Percentiles rank a stretch among this genome's conserved stretches.
Conservation (phyloP, 768 basidiomycete species). For the Suillus tomentosus region DNA sequence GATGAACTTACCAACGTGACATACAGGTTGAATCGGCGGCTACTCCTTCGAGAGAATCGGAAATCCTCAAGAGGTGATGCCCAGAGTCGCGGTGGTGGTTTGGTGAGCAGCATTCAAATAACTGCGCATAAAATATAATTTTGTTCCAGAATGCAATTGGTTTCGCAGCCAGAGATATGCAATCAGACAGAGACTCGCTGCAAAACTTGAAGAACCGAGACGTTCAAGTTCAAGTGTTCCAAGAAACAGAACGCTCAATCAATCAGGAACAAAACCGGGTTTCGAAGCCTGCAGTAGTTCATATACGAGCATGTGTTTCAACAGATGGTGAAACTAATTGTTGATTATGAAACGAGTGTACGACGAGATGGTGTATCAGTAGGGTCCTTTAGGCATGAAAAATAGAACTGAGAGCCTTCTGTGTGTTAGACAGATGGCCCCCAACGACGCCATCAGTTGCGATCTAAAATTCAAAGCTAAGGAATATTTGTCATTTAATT, state of each 20-base stretch:
- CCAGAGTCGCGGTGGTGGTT: not conserved
- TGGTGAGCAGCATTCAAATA: not conserved
- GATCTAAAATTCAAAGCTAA: not conserved
- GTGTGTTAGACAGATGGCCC: slow-evolving; percentile 14
- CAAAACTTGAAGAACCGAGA: not conserved
- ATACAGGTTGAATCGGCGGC: not conserved
- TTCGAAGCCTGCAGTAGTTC: not conserved
- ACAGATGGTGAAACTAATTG: too few relatives aligned
- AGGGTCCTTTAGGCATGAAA: too few relatives aligned
- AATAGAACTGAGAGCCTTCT: too few relatives aligned
- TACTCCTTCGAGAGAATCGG: not conserved
- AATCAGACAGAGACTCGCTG: not conserved
- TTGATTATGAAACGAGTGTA: not conserved
- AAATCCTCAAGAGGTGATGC: not conserved
- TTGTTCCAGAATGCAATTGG: not conserved
- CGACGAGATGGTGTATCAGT: not conserved
- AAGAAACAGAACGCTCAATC: not conserved
- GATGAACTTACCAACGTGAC: not conserved
- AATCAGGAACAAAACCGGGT: not conserved
- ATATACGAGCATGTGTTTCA: not conserved
- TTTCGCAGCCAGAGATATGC: not conserved
- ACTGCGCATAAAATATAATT: not conserved
- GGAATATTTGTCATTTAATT: too few relatives aligned
- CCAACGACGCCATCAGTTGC: slow-evolving; percentile 68
- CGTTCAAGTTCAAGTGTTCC: not conserved